phyloP scores from a whole-genome alignment of 1,284 basidiomycete genomes.

The Meripilus lineatus region DNA sequence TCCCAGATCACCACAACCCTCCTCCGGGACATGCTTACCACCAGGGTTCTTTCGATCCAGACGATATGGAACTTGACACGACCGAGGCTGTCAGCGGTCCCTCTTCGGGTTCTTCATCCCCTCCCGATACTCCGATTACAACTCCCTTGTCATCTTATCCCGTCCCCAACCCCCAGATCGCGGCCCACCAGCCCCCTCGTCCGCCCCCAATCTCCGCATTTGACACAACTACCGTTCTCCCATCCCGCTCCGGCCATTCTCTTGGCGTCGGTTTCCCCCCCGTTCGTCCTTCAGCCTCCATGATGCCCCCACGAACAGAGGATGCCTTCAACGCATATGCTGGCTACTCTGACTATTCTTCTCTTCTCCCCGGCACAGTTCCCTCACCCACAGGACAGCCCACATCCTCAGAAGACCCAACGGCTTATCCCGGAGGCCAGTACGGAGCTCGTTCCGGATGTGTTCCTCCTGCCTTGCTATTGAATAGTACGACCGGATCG shows the following conservation, averaged over 20 bases:
- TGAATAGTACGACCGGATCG: slow-evolving; percentile 34
- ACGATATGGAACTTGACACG: slow-evolving; percentile 77
- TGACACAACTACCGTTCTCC: slow-evolving; percentile 42
- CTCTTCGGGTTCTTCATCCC: slow-evolving; percentile 33
- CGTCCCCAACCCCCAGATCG: slow-evolving; percentile 32
- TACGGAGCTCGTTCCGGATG: slow-evolving; percentile 37
- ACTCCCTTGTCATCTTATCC: slow-evolving; percentile 43
- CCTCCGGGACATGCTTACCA: slow-evolving; percentile 17
- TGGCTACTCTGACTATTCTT: slow-evolving; percentile 61
- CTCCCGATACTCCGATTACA: slow-evolving; percentile 33
- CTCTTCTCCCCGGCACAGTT: slow-evolving; percentile 53
- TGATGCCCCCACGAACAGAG: slow-evolving; percentile 16
- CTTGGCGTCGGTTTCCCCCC: slow-evolving; percentile 20
- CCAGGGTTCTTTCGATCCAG: slow-evolving; percentile 56
- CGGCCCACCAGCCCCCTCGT: slow-evolving; percentile 19
- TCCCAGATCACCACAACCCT: slow-evolving; percentile 22
- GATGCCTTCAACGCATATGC: slow-evolving; percentile 37
- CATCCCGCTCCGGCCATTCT: slow-evolving; percentile 28
- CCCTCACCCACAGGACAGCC: slow-evolving; percentile 26
- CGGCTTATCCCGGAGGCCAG: slow-evolving; percentile 21
- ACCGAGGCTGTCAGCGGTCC: slow-evolving; percentile 38
- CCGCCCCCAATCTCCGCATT: slow-evolving; percentile 41
- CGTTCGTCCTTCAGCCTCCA: slow-evolving; percentile 14
- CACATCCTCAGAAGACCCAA: slow-evolving; percentile 26
- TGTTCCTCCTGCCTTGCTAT: slow-evolving; percentile 63